phyloP scores from a whole-genome alignment of 371 early-diverging fungal species.

The Fennellomyces sp. region DNA sequence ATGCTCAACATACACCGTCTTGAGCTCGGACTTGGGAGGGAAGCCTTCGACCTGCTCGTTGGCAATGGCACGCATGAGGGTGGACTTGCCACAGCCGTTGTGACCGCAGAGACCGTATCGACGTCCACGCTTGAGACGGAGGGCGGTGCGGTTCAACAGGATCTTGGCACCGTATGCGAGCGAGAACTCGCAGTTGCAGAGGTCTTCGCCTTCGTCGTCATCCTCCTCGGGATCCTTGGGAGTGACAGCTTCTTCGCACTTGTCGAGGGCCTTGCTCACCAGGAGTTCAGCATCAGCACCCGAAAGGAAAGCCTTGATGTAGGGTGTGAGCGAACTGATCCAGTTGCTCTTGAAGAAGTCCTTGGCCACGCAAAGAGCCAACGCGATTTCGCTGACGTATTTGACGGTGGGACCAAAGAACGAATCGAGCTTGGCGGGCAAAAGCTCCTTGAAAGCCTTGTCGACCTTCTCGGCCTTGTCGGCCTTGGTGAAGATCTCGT shows the following conservation, averaged over 20 bases:
- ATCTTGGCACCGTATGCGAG: slow-evolving; percentile 86
- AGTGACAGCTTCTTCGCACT: slow-evolving; percentile 49
- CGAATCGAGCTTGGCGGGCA: slow-evolving; percentile 35
- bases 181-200: slow-evolving; percentile 81
- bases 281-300: slow-evolving; percentile 35
- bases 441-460: slow-evolving; percentile 35
- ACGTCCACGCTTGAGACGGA: slow-evolving; percentile 77
- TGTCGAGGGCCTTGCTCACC: slow-evolving; percentile 27
- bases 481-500: slow-evolving; percentile 39
- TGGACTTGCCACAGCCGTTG: slow-evolving; percentile 91
- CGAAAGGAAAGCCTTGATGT: slow-evolving; percentile 52
- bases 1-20: slow-evolving; percentile 78
- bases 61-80: slow-evolving; percentile 84
- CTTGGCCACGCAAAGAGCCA: slow-evolving; percentile 38
- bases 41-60: slow-evolving; percentile 78
- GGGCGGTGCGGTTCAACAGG: slow-evolving; percentile 74
- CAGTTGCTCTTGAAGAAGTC: slow-evolving; percentile 43
- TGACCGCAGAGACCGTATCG: slow-evolving; percentile 85
- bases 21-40: slow-evolving; percentile 70
- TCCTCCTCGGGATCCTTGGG: slow-evolving; percentile 49
- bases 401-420: slow-evolving; percentile 30
- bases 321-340: slow-evolving; percentile 48
- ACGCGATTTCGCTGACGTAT: slow-evolving; percentile 49
- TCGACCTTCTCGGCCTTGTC: slow-evolving; percentile 52
- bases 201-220: slow-evolving; percentile 72